These are phyloP conservation scores for Lactifluus hygrophoroides DNA, from an alignment of 768 basidiomycete genomes.

Conservation along the genomic window DNA sequence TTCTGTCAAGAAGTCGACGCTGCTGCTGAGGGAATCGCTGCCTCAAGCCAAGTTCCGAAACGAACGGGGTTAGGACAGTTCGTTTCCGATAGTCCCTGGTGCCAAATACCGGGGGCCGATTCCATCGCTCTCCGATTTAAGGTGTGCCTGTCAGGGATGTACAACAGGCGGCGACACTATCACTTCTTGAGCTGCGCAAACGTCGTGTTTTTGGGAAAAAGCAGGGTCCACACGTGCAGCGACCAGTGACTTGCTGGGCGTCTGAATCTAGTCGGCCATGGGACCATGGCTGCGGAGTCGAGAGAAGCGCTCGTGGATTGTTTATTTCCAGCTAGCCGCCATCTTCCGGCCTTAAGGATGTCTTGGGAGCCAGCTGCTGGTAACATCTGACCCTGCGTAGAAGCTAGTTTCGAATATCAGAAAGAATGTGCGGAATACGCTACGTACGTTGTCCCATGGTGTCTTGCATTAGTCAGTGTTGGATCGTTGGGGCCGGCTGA, in stretches of 20 bases:
- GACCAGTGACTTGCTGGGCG: not conserved
- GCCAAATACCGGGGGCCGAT: not conserved
- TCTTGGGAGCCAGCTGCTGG: not conserved
- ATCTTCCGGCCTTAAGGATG: not conserved
- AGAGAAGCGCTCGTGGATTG: not conserved
- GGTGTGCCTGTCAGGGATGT: not conserved
- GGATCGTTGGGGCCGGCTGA: too few species aligned
- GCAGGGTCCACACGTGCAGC: slow-evolving; percentile 11
- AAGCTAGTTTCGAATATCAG: slow-evolving; percentile 12
- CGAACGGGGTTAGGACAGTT: slow-evolving; percentile 14
- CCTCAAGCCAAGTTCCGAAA: slow-evolving; percentile 9
- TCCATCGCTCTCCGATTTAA: not conserved
- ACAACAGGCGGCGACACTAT: not conserved
- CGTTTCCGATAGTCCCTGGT: slow-evolving; percentile 9
- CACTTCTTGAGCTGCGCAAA: not conserved
- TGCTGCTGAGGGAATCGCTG: not conserved
- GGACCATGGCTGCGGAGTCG: slow-evolving; percentile 6
- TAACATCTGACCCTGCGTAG: slow-evolving; percentile 8
- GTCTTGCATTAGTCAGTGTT: not conserved
- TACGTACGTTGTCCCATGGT: not conserved
- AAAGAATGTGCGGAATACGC: not conserved
- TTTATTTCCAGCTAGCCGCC: slow-evolving; percentile 4
- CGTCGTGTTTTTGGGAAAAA: not conserved
- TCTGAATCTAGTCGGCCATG: not conserved
- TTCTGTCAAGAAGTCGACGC: slow-evolving; percentile 5